Percentiles rank a stretch among this genome's conserved stretches.
These are phyloP conservation scores for Rosa hybrid DNA, from an alignment of 331 rosid species.

Conservation along the genomic window DNA sequence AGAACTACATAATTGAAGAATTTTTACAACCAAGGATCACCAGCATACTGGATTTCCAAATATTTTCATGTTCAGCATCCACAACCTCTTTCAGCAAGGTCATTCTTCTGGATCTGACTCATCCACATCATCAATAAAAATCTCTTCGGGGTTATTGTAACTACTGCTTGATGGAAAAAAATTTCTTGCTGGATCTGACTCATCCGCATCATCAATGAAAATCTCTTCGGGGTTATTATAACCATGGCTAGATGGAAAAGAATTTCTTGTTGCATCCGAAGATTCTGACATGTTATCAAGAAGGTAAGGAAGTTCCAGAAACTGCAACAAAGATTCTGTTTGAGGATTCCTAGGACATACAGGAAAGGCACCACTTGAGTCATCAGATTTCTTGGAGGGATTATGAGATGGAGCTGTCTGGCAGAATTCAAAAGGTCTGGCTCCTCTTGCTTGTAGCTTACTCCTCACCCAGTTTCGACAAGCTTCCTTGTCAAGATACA, in stretches of 20 bases:
- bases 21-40: neutral
- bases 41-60: constrained; percentile 15
- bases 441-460: constrained; percentile 66
- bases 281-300: constrained; percentile 57
- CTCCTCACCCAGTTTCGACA: constrained; percentile 73
- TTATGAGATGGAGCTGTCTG: constrained; percentile 68
- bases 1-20: neutral
- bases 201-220: constrained; percentile 71
- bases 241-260: constrained; percentile 35
- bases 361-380: constrained; percentile 26
- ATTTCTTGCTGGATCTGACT: constrained; percentile 23
- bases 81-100: constrained; percentile 30
- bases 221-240: constrained; percentile 59
- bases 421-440: constrained; percentile 74
- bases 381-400: constrained; percentile 43
- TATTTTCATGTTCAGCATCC: constrained; percentile 31
- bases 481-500: constrained; percentile 50
- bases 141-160: constrained; percentile 55
- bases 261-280: constrained; percentile 39
- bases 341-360: constrained; percentile 69
- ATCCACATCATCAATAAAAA: constrained; percentile 75
- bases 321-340: constrained; percentile 75
- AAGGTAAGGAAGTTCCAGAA: constrained; percentile 85
- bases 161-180: constrained; percentile 37
- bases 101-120: constrained; percentile 28